A percentile compares a stretch with the other conserved stretches of the same genome.
These are phyloP conservation scores for Suhomyces xylopsoci DNA, from an alignment of 805 yeast species.

Conservation along the genomic window DNA sequence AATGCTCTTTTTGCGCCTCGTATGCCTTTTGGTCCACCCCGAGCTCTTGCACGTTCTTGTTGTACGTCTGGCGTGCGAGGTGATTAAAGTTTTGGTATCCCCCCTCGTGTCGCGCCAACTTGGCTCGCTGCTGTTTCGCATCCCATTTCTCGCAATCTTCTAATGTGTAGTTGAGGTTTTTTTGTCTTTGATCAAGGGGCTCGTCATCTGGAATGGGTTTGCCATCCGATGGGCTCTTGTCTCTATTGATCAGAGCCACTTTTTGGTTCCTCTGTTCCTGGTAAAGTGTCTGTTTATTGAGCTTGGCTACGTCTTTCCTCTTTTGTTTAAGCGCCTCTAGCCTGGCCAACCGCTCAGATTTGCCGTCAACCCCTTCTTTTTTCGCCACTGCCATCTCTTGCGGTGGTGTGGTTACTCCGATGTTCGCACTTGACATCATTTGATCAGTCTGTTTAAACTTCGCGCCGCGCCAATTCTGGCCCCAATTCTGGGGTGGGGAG, in stretches of 20 bases:
- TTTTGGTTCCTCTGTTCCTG: constrained; percentile 16
- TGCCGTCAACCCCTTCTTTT: not conserved
- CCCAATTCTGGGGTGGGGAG: not conserved
- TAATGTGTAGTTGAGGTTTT: constrained; percentile 36
- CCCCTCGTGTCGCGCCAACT: constrained; percentile 22
- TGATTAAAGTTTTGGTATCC: constrained; percentile 51
- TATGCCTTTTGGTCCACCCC: constrained; percentile 42
- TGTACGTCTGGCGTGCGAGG: constrained; percentile 60
- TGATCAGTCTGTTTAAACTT: not conserved
- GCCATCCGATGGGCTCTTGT: constrained; percentile 16
- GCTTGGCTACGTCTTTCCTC: constrained; percentile 14
- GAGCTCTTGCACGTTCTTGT: constrained; percentile 46
- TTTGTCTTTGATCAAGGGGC: constrained; percentile 6
- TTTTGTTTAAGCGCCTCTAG: constrained; percentile 15
- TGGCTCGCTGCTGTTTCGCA: constrained; percentile 19
- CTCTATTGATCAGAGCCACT: constrained; percentile 28
- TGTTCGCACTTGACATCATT: not conserved
- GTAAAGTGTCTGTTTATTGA: constrained; percentile 16
- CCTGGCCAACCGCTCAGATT: constrained; percentile 6
- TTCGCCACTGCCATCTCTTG: not conserved
- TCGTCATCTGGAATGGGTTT: not conserved
- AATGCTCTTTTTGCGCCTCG: constrained; percentile 28
- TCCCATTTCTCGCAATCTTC: constrained; percentile 69
- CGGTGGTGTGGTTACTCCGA: not conserved
- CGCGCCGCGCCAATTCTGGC: not conserved